Base-by-base conservation (phyloP, 2,329 filamentous ascomycete species). In the Podosphaera leucotricha region DNA sequence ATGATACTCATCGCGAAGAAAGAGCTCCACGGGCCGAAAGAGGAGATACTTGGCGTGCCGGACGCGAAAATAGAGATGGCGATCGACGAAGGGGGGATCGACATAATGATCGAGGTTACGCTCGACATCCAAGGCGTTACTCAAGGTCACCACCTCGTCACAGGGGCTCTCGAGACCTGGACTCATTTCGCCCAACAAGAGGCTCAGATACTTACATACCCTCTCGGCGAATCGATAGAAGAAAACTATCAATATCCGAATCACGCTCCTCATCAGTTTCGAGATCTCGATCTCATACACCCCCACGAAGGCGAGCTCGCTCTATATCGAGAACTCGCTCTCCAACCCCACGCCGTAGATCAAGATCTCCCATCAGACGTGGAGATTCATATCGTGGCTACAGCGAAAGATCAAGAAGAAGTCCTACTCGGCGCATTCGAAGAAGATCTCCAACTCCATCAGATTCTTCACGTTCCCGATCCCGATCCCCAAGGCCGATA, bases 1-100 rank as follows among this genome's bases (percentile, higher is more conserved):
- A 70, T 46, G 77, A 81, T 44, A 64, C 67, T 47, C 67, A 70
- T 40, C 63, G 69, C 49, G 62, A 65, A 39, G 63, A 62, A 44
- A 64, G 69, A 48, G 65, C 64, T 10, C 61, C 64, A 44, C 64
- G 68, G 18, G 24, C 20, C 24, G 43, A 21, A 22, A 46, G 53
- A 26, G 52, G 52, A 73, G 61, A 63, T 43, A 59, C 59, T 43
- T 59, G 62, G 48, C 65, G 67, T 44, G 64, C 64, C 18, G 64
- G 64, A 20, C 61, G 71, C 47, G 64, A 67, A 44, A 61, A 63
- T 24, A 66, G 68, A 35, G 66, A 71, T 48, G 64, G 64, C 38
- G 50, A 53, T 24, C 47, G 53, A 30, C 53, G 53, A 37, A 47
- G 53, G 43, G 46, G 46, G 5, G 48, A 52, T 72, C 50, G 53